Percentiles rank a stretch among this genome's conserved stretches.
Evolutionary conservation across 345 rosid genomes (phyloP).

Genomic region (Rhodamnia argentea): DNA sequence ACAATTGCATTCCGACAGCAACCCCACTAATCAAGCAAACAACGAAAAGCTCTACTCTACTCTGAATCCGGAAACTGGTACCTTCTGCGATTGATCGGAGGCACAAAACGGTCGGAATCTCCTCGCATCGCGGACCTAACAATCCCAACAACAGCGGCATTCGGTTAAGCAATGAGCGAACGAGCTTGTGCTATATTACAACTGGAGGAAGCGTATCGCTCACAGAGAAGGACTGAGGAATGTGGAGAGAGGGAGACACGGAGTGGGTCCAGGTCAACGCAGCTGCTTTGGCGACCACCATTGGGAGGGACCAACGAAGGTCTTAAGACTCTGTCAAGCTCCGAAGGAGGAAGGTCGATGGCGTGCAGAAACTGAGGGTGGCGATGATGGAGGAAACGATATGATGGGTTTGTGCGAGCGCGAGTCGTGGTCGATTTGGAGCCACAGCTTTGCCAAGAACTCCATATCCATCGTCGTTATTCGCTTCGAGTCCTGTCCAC

Average conservation of each 20-base stretch:
- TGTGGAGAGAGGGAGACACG: constrained; percentile 26
- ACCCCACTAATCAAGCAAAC: not conserved
- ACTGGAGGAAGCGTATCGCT: not conserved
- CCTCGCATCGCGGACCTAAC: constrained; percentile 22
- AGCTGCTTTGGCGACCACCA: constrained; percentile 25
- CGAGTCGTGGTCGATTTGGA: constrained; percentile 28
- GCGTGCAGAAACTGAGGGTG: not conserved
- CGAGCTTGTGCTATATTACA: not conserved
- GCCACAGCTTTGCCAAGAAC: constrained; percentile 26
- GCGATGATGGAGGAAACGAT: not conserved
- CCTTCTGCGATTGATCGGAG: constrained; percentile 45
- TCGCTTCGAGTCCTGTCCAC: not conserved
- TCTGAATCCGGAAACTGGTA: not conserved
- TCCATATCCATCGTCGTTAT: not conserved
- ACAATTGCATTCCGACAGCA: not conserved
- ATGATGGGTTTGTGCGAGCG: not conserved
- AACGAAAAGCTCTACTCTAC: not conserved
- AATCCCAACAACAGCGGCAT: not conserved
- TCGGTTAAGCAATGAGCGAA: not conserved
- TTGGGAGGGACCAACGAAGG: constrained; percentile 10
- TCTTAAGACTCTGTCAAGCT: not conserved
- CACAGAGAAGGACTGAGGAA: not conserved
- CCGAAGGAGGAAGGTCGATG: not conserved
- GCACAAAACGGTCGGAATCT: constrained; percentile 31
- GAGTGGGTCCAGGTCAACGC: constrained; percentile 52